phyloP scores from a whole-genome alignment of 164 flowering plant genomes.

The Vitis labrusca region DNA sequence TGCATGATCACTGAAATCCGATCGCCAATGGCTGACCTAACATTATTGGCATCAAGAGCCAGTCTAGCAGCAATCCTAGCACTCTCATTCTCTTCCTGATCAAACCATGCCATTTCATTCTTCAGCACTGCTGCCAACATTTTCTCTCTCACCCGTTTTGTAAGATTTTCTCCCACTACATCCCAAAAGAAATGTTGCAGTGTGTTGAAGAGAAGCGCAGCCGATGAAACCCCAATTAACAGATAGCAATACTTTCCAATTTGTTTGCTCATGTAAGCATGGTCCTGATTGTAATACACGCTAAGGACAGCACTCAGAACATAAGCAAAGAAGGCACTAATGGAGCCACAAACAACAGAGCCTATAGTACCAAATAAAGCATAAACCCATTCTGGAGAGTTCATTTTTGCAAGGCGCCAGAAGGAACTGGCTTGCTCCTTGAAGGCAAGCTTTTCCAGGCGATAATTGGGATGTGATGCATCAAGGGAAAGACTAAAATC shows the following conservation, averaged over 20 bases:
- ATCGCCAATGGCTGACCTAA: constrained; percentile 96
- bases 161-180: constrained; percentile 91
- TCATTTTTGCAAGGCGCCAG: constrained; percentile 94
- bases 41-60: constrained; percentile 93
- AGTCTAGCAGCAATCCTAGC: constrained; percentile 83
- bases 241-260: constrained; percentile 85
- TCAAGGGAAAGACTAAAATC: constrained; percentile 90
- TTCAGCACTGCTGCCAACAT: constrained; percentile 85
- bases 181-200: constrained; percentile 95
- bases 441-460: constrained; percentile 79
- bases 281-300: constrained; percentile 80
- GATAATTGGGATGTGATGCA: constrained; percentile 59
- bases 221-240: constrained; percentile 86
- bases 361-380: constrained; percentile 91
- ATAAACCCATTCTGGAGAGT: constrained; percentile 89
- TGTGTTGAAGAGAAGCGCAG: constrained; percentile 88
- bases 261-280: constrained; percentile 71
- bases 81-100: constrained; percentile 93
- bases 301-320: constrained; percentile 95
- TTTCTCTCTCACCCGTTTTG: constrained; percentile 86
- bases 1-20: constrained; percentile 94
- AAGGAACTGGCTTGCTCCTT: constrained; percentile 96
- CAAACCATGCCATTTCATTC: constrained; percentile 98
- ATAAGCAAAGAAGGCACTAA: constrained; percentile 88
- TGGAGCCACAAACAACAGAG: constrained; percentile 82